Evolutionary conservation across 1,284 basidiomycete genomes (phyloP), one percentile per base, ranked within the genome.

Genomic region (Sparassis latifolia): DNA sequence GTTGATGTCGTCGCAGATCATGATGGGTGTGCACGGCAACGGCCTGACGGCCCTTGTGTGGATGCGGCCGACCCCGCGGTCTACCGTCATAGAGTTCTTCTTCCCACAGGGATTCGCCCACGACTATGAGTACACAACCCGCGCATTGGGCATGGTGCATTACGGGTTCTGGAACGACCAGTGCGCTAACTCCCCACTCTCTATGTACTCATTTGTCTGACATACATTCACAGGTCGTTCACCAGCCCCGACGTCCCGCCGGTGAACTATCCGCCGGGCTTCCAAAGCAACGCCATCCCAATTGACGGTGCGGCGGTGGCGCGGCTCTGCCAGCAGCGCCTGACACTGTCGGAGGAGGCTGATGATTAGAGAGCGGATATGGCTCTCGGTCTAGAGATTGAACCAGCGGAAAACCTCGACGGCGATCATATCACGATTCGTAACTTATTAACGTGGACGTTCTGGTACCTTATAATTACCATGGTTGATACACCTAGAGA

Each of bases 51-150:
- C 87, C 9, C 71, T 92, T 2, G 63, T 93, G 4, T 94, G 89
- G 90, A 92, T 93, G 89, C 81, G 84, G 31, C 87, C 88, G 1
- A 78, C 77, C 1, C 79, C 79, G 7, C 73, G 82, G 12, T 76
- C 85, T 20, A 90, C 88, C 0, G 87, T 92, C 44, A 91, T 94
- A 69, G 92, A 95, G 62, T 92, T 94, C 67, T 92, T 93, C 69
- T 92, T 72, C 66, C 89, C 91, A 2, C 76, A 77, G 31, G 91
- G 92, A 2, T 94, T 92, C 64, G 88, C 91, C 6, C 79, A 82
- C 58, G 92, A 94, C 66, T 95, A 94, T 59, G 87, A 92, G 64
- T 89, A 79, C 55, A 89, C 87, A 1, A 76, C 90, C 0, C 78
- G 86, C 28, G 84, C 88, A 0, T 71, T 95, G 2, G 89, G 89